phyloP scores from a whole-genome alignment of 495 filamentous ascomycete species.

The Penicillium egyptiacum region DNA sequence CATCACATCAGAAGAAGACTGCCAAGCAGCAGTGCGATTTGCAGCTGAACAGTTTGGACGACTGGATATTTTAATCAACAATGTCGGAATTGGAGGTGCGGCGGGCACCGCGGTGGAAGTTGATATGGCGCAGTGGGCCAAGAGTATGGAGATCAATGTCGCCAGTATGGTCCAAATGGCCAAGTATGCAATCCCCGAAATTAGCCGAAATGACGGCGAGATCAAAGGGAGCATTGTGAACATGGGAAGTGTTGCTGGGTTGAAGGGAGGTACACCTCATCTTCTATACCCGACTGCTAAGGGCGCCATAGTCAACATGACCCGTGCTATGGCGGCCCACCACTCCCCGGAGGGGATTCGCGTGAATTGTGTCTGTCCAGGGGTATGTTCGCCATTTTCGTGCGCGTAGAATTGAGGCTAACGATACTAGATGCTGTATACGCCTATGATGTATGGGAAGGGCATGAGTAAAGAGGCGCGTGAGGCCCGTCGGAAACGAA shows the following conservation, averaged over 20 bases:
- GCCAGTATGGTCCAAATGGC: conserved; percentile 59
- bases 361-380: conserved; percentile 61
- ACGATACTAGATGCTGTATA: conserved; percentile 50
- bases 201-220: conserved; percentile 47
- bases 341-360: conserved; percentile 53
- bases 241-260: conserved; percentile 56
- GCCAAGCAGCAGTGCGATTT: conserved; percentile 36
- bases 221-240: conserved; percentile 53
- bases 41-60: conserved; percentile 46
- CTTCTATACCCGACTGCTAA: conserved; percentile 62
- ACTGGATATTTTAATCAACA: conserved; percentile 58
- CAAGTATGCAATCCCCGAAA: conserved; percentile 54
- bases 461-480: conserved; percentile 53
- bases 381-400: conserved; percentile 24
- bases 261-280: conserved; percentile 57
- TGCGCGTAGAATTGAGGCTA: neutral
- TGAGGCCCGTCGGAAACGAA: conserved; percentile 46
- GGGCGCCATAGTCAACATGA: conserved; percentile 60
- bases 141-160: conserved; percentile 57
- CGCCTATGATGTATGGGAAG: conserved; percentile 57
- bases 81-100: conserved; percentile 56
- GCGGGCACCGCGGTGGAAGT: conserved; percentile 54
- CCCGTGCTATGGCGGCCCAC: conserved; percentile 58
- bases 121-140: conserved; percentile 53
- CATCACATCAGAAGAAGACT: conserved; percentile 50